phyloP scores from a whole-genome alignment of 306 rosid genomes.

The Quillaja saponaria region DNA sequence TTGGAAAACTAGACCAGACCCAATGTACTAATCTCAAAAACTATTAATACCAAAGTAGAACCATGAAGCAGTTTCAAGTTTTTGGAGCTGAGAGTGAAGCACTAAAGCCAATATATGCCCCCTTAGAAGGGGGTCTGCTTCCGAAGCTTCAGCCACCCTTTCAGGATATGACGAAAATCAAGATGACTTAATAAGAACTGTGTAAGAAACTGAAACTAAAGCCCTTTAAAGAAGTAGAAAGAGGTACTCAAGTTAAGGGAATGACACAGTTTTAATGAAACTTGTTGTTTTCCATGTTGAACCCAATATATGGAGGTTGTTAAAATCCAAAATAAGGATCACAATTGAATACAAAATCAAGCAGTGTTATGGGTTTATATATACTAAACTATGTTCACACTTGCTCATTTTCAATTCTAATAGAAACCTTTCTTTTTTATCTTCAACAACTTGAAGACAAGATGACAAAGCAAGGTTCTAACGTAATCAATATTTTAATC shows the following conservation, averaged over 20 bases:
- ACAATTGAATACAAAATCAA: conserved; percentile 46
- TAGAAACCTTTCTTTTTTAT: conserved; percentile 35
- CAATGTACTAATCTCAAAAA: conserved; percentile 13
- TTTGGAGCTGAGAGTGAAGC: conserved; percentile 29
- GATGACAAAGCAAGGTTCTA: conserved; percentile 67
- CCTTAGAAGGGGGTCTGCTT: conserved; percentile 42
- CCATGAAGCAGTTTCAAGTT: conserved; percentile 32
- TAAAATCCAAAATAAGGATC: conserved; percentile 57
- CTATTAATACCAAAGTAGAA: conserved; percentile 13
- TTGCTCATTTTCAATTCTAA: conserved; percentile 30
- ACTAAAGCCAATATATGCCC: conserved; percentile 34
- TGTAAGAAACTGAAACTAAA: conserved; percentile 23
- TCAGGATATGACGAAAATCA: conserved; percentile 37
- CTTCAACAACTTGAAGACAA: conserved; percentile 51
- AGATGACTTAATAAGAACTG: conserved; percentile 26
- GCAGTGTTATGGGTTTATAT: conserved; percentile 33
- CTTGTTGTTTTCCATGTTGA: conserved; percentile 27
- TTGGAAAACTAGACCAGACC: conserved; percentile 29
- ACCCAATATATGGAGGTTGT: conserved; percentile 24
- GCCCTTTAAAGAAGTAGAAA: conserved; percentile 28
- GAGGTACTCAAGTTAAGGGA: conserved; percentile 40
- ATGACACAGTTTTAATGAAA: conserved; percentile 28
- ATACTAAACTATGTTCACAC: conserved; percentile 35
- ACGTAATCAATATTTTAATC: conserved; percentile 30
- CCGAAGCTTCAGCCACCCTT: conserved; percentile 55